Percentiles rank a stretch among this genome's conserved stretches.
Conservation (phyloP, 768 basidiomycete species). For the Ramaria sp. region DNA sequence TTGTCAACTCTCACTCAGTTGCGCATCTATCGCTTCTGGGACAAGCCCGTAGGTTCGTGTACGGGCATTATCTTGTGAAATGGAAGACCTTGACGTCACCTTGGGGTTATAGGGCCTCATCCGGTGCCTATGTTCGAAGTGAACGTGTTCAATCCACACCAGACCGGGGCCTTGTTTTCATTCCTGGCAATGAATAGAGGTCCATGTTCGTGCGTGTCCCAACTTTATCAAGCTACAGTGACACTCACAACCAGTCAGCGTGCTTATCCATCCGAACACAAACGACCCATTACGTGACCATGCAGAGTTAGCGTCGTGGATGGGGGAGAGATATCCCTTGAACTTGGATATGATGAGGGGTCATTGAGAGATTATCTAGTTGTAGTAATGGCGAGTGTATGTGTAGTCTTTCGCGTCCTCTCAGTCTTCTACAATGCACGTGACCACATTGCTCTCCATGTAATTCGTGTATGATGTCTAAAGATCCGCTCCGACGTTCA, state of each 20-base stretch:
- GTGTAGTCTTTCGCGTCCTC: no score
- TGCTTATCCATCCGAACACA: conserved; percentile 66
- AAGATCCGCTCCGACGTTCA: no score
- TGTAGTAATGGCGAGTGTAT: no score
- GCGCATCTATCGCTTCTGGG: conserved; percentile 52
- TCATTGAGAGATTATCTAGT: no score
- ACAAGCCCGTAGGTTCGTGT: conserved; percentile 45
- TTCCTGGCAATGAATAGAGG: conserved; percentile 62
- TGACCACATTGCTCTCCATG: not conserved
- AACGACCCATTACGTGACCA: conserved; percentile 46
- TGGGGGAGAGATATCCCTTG: conserved; percentile 52
- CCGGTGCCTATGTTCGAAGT: conserved; percentile 66
- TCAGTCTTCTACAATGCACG: no score
- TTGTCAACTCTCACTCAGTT: conserved; percentile 27
- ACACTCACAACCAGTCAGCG: conserved; percentile 26
- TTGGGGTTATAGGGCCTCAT: conserved; percentile 39
- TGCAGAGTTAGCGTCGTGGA: conserved; percentile 55
- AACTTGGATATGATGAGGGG: conserved; percentile 26
- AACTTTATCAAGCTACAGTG: not conserved
- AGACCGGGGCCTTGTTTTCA: conserved; percentile 58
- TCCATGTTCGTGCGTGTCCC: conserved; percentile 50
- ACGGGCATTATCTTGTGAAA: not conserved
- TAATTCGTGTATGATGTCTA: no score
- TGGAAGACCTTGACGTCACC: not conserved
- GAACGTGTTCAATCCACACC: conserved; percentile 54